Evolutionary conservation across 345 rosid species (phyloP).

Genomic region (Erucastrum elatum): DNA sequence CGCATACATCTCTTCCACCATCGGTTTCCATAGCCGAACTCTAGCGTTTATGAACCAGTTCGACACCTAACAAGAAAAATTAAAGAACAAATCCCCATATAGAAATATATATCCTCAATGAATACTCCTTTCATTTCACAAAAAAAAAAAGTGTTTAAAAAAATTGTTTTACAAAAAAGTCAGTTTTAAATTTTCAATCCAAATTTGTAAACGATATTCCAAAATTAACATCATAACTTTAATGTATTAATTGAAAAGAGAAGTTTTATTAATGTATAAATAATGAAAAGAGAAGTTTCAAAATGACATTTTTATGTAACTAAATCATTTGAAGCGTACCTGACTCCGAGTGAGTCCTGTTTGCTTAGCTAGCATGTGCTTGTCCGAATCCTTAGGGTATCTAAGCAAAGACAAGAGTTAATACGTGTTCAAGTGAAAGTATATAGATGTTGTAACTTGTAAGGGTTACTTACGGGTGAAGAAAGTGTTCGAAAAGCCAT

Average conservation of each 20-base stretch:
- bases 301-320: too few relatives aligned
- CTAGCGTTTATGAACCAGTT: conserved; percentile 99
- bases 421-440: neutral
- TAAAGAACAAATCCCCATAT: neutral
- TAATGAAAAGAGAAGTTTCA: too few relatives aligned
- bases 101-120: neutral
- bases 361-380: conserved; percentile 89
- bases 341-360: conserved; percentile 95
- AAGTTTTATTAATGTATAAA: too few relatives aligned
- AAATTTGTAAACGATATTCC: too few relatives aligned
- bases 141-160: too few relatives aligned
- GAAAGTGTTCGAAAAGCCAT: conserved; percentile 98
- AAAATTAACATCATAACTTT: too few relatives aligned
- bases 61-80: conserved; percentile 65
- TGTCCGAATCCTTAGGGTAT: conserved; percentile 95
- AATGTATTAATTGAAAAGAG: too few relatives aligned
- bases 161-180: too few relatives aligned
- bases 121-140: too few relatives aligned
- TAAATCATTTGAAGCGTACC: conserved; percentile 43
- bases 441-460: neutral
- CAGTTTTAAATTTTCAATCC: too few relatives aligned
- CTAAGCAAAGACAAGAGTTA: conserved; percentile 42
- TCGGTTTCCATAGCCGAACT: conserved; percentile 98
- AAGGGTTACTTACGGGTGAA: conserved; percentile 75
- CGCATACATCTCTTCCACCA: conserved; percentile 97